Percentiles rank a stretch among this genome's conserved stretches.
phyloP scores from a whole-genome alignment of 2,329 filamentous ascomycete genomes.

The Arthrinium phaeospermum region DNA sequence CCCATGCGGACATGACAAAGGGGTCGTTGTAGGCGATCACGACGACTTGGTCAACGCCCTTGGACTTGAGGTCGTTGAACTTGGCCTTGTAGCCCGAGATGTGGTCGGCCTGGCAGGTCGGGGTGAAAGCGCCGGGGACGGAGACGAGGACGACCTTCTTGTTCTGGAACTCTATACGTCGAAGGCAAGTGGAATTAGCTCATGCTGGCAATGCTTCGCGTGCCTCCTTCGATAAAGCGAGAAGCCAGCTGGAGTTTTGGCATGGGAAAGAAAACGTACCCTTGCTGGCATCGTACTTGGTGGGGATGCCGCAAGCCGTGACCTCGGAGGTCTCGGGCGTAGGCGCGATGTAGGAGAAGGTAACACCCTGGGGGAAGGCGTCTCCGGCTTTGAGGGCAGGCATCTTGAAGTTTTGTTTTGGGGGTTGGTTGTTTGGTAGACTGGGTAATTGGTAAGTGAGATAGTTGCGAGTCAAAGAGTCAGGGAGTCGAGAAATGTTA shows the following conservation, averaged over 20 bases:
- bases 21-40: slow-evolving; percentile 83
- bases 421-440: too few species aligned
- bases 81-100: slow-evolving; percentile 79
- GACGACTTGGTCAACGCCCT: slow-evolving; percentile 81
- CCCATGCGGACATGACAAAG: slow-evolving; percentile 86
- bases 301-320: slow-evolving; percentile 78
- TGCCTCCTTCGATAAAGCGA: neutral
- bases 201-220: neutral
- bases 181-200: neutral
- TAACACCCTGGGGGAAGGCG: slow-evolving; percentile 78
- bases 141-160: slow-evolving; percentile 61
- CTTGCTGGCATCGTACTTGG: slow-evolving; percentile 80
- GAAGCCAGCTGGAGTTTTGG: neutral
- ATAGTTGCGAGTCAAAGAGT: neutral
- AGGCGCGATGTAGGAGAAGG: slow-evolving; percentile 86
- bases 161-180: slow-evolving; percentile 55
- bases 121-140: slow-evolving; percentile 77
- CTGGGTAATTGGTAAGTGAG: neutral
- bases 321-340: slow-evolving; percentile 70
- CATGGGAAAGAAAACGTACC: slow-evolving; percentile 46
- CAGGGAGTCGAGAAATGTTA: neutral
- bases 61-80: slow-evolving; percentile 69
- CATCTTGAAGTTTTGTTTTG: slow-evolving; percentile 44
- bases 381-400: slow-evolving; percentile 80
- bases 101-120: slow-evolving; percentile 80